phyloP scores from a whole-genome alignment of 495 filamentous ascomycete species.

The Penicillium diatomitis region DNA sequence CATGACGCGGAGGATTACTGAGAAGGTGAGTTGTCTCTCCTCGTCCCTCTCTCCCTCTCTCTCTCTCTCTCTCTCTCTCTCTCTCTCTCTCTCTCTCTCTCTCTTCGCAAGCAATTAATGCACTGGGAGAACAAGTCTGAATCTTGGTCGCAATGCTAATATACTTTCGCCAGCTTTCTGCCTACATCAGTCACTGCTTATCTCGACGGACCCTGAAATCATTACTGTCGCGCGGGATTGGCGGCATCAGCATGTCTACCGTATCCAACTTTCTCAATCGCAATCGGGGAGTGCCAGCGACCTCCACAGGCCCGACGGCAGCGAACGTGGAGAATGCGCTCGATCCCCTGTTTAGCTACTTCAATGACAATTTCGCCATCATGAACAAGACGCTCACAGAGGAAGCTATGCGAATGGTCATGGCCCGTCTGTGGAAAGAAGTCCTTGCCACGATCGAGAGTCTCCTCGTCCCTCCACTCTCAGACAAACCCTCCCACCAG shows the following conservation, averaged over 20 bases:
- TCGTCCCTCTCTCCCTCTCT: background rate
- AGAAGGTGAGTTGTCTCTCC: conserved; percentile 59
- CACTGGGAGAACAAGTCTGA: too few species aligned
- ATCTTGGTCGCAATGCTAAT: background rate
- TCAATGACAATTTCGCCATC: conserved; percentile 98
- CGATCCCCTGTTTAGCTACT: conserved; percentile 87
- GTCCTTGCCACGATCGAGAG: conserved; percentile 84
- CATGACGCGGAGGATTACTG: conserved; percentile 96
- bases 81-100: background rate
- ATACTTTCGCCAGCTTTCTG: conserved; percentile 55
- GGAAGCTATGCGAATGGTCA: conserved; percentile 90
- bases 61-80: background rate
- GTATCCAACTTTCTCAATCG: conserved; percentile 73
- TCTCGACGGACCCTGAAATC: conserved; percentile 70
- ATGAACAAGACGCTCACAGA: conserved; percentile 94
- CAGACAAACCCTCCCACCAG: conserved; percentile 89
- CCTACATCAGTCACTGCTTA: conserved; percentile 85
- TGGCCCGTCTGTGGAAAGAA: conserved; percentile 98
- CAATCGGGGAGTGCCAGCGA: conserved; percentile 40
- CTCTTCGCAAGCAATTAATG: too few species aligned
- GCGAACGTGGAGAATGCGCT: conserved; percentile 73
- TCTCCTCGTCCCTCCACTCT: conserved; percentile 86
- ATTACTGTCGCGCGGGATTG: conserved; percentile 63
- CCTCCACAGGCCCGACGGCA: conserved; percentile 51
- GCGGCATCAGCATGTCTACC: conserved; percentile 60